Evolutionary conservation across 768 basidiomycete genomes (phyloP), one percentile per base, ranked within the genome.

Genomic region (Boletus sensibilis): DNA sequence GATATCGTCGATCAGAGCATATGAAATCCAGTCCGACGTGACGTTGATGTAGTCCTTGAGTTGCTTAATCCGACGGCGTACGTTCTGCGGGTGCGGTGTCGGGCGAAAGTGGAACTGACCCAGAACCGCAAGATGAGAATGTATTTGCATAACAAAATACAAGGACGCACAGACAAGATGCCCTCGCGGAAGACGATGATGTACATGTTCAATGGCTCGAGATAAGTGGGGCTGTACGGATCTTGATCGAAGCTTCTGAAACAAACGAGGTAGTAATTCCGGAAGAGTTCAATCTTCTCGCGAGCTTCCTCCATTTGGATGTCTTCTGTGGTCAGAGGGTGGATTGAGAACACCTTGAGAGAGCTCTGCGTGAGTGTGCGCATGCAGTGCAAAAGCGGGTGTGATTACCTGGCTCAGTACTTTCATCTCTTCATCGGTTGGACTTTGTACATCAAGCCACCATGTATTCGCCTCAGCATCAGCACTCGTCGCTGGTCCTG

Each of bases 231-330:
- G 65, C 91, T 93, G 76, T 98, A 98, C 23, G 87, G 90, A 72
- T 98, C 97, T 77, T 99, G 97, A 73, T 99, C 97, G 76, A 99
- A 98, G 60, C 93, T 91, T 60, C 97, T 88, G 79, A 99, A 99
- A 80, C 96, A 98, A 58, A 98, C 97, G 51, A 99, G 85, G 71
- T 98, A 98, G 72, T 99, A 99, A 70, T 96, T 96, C 52, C 95
- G 83, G 82, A 98, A 99, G 20, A 99, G 84, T 72, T 99, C 97
- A 64, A 99, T 99, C 79, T 99, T 99, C 78, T 99, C 97, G 67
- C 97, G 93, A 39, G 95, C 91, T 77, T 99, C 97, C 74, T 99
- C 97, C 89, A 98, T 97, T 67, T 92, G 87, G 69, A 99, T 98
- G 78, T 99, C 97, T 78, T 99, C 97, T 20, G 96, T 96, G 5